Evolutionary conservation across 2,329 filamentous ascomycete species (phyloP).

Genomic region (Neonectria punicea): DNA sequence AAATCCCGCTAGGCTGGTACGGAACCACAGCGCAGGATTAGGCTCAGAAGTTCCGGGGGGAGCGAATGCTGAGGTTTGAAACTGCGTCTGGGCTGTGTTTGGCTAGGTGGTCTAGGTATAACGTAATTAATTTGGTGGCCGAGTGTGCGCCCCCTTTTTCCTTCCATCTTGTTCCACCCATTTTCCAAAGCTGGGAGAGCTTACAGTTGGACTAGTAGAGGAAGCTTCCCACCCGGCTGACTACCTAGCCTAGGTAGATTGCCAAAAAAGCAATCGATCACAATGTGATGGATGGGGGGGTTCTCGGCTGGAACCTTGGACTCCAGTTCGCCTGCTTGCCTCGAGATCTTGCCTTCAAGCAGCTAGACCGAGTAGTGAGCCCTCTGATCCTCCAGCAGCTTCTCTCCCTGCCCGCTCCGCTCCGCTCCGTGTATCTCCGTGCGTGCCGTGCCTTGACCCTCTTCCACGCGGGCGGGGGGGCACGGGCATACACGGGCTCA

Average conservation of each 20-base stretch:
- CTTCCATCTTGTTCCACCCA: slow-evolving; percentile 15
- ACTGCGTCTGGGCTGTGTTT: not conserved
- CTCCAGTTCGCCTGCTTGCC: not conserved
- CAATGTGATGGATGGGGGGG: not conserved
- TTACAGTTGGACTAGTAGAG: not conserved
- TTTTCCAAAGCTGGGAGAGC: slow-evolving; percentile 1
- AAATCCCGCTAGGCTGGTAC: not conserved
- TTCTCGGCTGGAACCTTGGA: slow-evolving; percentile 4
- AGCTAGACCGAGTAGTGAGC: no score
- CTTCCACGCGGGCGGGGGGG: not conserved
- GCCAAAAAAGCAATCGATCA: slow-evolving; percentile 13
- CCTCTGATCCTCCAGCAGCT: not conserved
- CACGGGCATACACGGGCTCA: not conserved
- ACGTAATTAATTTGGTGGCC: slow-evolving; percentile 15
- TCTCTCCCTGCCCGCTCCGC: not conserved
- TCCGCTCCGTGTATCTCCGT: slow-evolving; percentile 9
- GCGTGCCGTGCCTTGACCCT: not conserved
- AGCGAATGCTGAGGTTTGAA: not conserved
- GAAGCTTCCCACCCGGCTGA: not conserved
- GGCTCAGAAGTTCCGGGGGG: not conserved
- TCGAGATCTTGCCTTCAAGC: no score
- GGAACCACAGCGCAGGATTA: not conserved
- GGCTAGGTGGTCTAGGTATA: not conserved
- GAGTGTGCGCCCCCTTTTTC: slow-evolving; percentile 7
- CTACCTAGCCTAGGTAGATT: not conserved